A percentile compares a stretch with the other conserved stretches of the same genome.
These are phyloP conservation scores for Scenedesmus sp. DNA, from an alignment of 163 green algal genomes.

Conservation along the genomic window DNA sequence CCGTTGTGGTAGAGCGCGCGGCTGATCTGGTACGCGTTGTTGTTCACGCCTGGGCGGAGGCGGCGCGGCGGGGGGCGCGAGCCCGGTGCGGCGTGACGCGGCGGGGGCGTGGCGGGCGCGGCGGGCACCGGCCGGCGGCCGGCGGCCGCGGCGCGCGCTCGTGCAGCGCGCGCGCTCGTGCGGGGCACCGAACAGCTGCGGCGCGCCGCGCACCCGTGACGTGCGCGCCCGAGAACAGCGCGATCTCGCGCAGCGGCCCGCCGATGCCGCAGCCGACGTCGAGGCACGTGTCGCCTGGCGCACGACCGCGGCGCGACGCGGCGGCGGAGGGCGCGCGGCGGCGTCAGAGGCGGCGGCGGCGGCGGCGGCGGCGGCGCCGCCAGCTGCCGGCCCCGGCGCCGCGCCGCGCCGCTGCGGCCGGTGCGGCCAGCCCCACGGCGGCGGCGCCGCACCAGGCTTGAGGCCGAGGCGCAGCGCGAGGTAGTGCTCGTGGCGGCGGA, in stretches of 20 bases:
- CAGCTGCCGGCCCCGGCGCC: no score
- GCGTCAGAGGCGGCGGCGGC: background rate
- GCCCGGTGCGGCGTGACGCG: no score
- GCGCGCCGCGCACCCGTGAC: conserved; percentile 65
- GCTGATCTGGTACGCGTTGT: conserved; percentile 79
- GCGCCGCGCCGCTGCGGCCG: background rate
- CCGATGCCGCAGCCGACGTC: conserved; percentile 80
- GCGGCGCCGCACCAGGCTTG: conserved; percentile 54
- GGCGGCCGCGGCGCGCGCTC: background rate
- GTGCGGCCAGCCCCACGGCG: background rate
- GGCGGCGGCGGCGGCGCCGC: background rate
- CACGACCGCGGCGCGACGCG: background rate
- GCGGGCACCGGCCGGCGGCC: background rate
- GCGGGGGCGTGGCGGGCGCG: background rate
- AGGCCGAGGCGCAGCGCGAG: conserved; percentile 69
- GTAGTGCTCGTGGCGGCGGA: conserved; percentile 78
- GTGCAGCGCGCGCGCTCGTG: background rate
- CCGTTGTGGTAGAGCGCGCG: conserved; percentile 58
- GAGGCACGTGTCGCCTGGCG: conserved; percentile 60
- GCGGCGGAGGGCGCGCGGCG: background rate
- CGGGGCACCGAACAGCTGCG: background rate
- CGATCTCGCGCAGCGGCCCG: conserved; percentile 75
- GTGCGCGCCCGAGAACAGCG: conserved; percentile 68
- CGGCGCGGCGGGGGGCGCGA: no score
- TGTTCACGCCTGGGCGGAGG: conserved; percentile 63